phyloP scores from a whole-genome alignment of 441 rosid species.

The Arabidopsis lyrata region DNA sequence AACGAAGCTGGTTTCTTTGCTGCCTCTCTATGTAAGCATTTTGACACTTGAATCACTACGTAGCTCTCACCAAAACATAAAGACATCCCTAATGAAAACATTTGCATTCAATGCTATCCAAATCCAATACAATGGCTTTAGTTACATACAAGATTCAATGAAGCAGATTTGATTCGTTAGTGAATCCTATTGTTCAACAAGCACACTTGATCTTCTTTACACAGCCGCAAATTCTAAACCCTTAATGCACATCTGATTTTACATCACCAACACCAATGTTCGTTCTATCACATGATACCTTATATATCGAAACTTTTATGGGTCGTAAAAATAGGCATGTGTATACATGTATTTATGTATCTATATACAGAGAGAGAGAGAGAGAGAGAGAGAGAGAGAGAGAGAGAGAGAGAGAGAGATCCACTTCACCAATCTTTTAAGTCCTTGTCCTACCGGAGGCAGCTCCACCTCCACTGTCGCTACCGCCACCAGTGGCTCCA shows the following conservation, averaged over 20 bases:
- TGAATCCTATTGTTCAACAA: constrained; percentile 25
- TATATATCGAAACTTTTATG: constrained; percentile 3
- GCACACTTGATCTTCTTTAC: constrained; percentile 39
- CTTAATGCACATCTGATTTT: constrained; percentile 37
- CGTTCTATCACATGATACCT: constrained; percentile 22
- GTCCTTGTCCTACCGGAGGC: constrained; percentile 51
- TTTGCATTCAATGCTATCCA: constrained; percentile 29
- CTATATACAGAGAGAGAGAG: constrained; percentile 41
- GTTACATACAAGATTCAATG: constrained; percentile 28
- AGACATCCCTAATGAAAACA: constrained; percentile 23
- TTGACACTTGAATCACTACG: constrained; percentile 10
- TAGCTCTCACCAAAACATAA: constrained; percentile 27
- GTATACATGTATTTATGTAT: constrained; percentile 34
- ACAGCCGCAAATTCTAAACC: constrained; percentile 40
- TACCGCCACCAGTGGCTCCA: constrained; percentile 43
- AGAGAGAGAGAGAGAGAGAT: constrained; percentile 14
- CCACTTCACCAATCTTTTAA: constrained; percentile 35
- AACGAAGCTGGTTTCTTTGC: constrained; percentile 22
- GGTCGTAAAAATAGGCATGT: constrained; percentile 33
- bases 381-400: constrained; percentile 24
- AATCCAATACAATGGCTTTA: constrained; percentile 34
- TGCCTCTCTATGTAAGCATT: constrained; percentile 25
- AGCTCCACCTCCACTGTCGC: constrained; percentile 45
- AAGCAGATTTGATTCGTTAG: constrained; percentile 37
- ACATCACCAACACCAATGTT: constrained; percentile 30